Evolutionary conservation across 2,329 filamentous ascomycete species (phyloP).

Genomic region (Amauroascus niger): DNA sequence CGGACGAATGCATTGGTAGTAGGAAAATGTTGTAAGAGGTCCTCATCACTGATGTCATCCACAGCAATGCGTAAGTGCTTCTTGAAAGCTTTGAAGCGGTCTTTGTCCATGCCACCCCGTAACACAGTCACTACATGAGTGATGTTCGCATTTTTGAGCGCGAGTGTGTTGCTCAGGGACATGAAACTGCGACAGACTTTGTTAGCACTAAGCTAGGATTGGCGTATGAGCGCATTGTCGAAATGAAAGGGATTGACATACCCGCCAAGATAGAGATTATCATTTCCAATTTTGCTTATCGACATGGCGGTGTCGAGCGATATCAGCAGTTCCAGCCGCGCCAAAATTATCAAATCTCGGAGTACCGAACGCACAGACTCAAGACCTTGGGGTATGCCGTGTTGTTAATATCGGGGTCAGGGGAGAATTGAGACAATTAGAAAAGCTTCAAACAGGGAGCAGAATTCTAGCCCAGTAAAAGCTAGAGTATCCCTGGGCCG

Average conservation of each 20-base stretch:
- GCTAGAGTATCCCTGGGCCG: no score
- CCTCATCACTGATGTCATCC: slow-evolving; percentile 82
- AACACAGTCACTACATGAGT: slow-evolving; percentile 86
- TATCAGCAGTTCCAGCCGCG: background rate
- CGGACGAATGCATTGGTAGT: slow-evolving; percentile 75
- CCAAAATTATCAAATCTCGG: background rate
- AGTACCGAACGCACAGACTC: background rate
- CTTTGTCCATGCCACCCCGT: slow-evolving; percentile 49
- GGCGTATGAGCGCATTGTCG: background rate
- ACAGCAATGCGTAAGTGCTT: slow-evolving; percentile 76
- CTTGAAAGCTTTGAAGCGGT: slow-evolving; percentile 52
- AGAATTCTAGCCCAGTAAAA: background rate
- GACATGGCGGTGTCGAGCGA: slow-evolving; percentile 22
- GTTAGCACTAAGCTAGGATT: background rate
- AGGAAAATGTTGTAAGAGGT: slow-evolving; percentile 72
- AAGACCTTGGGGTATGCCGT: background rate
- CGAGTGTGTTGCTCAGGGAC: slow-evolving; percentile 60
- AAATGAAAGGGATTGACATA: slow-evolving; percentile 32
- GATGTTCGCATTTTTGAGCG: slow-evolving; percentile 63
- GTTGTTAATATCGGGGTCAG: background rate
- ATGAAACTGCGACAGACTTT: slow-evolving; percentile 54
- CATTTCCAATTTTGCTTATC: slow-evolving; percentile 58
- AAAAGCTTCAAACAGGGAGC: background rate
- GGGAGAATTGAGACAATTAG: background rate
- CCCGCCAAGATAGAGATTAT: slow-evolving; percentile 71